These are phyloP conservation scores for Panicum virgatum DNA, from an alignment of 202 grass and related monocot genomes.

Conservation along the genomic window DNA sequence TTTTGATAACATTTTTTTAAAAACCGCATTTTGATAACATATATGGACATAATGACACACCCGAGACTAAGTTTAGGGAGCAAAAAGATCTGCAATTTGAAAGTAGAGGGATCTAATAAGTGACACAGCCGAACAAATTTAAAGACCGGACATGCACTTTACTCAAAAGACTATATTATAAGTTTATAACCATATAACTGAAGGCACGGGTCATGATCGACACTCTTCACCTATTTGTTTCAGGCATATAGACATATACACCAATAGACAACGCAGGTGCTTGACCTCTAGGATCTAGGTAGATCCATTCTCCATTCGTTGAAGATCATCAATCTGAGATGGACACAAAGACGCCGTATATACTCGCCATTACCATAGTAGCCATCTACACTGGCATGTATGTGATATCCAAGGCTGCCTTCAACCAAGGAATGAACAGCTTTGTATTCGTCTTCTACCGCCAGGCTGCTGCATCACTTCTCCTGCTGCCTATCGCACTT, in stretches of 20 bases:
- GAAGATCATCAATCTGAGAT: neutral
- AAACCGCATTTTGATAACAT: too few species aligned
- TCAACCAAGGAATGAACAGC: slow-evolving; percentile 45
- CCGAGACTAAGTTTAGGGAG: too few species aligned
- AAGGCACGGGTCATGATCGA: neutral
- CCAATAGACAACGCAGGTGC: neutral
- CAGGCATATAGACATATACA: neutral
- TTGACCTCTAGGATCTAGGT: neutral
- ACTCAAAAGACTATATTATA: neutral
- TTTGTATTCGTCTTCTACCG: slow-evolving; percentile 58
- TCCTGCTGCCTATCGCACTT: slow-evolving; percentile 38
- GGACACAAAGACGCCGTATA: slow-evolving; percentile 35
- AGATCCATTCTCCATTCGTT: neutral
- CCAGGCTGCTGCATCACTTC: slow-evolving; percentile 34
- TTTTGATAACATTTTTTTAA: too few species aligned
- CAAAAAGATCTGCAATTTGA: too few species aligned
- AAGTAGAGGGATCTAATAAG: too few species aligned
- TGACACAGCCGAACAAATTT: too few species aligned
- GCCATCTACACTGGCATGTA: slow-evolving; percentile 38
- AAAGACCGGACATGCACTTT: too few species aligned
- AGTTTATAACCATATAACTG: too few species aligned
- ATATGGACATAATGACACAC: too few species aligned
- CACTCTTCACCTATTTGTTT: neutral
- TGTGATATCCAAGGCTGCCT: slow-evolving; percentile 45
- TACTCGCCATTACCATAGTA: slow-evolving; percentile 37